Conservation (phyloP, 2,329 filamentous ascomycete genomes). For the Verticillium longisporum region DNA sequence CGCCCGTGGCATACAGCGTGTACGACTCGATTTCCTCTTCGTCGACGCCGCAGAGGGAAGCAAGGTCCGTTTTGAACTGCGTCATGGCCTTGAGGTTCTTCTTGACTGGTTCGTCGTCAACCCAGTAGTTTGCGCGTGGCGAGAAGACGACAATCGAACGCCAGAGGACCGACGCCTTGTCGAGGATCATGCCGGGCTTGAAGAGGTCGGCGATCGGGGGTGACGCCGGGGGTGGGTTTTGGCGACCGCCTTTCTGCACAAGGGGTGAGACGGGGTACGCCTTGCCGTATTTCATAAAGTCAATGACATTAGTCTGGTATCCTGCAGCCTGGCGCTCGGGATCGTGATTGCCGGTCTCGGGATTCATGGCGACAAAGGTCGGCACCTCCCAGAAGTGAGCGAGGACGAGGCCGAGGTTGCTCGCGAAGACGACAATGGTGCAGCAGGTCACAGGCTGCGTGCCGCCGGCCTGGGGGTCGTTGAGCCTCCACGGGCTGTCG, state of each 20-base stretch:
- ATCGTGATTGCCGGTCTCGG: background rate
- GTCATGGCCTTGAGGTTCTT: background rate
- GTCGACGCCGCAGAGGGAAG: background rate
- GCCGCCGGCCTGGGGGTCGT: background rate
- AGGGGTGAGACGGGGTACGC: background rate
- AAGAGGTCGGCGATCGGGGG: constrained; percentile 18
- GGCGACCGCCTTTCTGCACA: background rate
- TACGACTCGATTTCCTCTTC: background rate
- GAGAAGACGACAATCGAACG: background rate
- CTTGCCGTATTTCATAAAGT: background rate
- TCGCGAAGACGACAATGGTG: background rate
- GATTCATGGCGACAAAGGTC: background rate
- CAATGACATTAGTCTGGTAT: background rate
- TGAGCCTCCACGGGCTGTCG: background rate
- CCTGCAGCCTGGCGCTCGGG: background rate
- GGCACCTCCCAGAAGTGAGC: background rate
- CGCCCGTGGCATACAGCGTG: background rate
- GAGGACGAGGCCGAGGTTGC: background rate
- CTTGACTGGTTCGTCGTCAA: background rate
- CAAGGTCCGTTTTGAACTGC: background rate
- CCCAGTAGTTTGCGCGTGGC: background rate
- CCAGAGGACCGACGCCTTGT: constrained; percentile 2
- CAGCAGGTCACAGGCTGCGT: background rate
- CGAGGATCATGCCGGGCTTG: constrained; percentile 23
- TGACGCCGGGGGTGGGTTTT: background rate